These are phyloP conservation scores for Drechslera avenae DNA, from an alignment of 2,329 filamentous ascomycete genomes.

Conservation along the genomic window DNA sequence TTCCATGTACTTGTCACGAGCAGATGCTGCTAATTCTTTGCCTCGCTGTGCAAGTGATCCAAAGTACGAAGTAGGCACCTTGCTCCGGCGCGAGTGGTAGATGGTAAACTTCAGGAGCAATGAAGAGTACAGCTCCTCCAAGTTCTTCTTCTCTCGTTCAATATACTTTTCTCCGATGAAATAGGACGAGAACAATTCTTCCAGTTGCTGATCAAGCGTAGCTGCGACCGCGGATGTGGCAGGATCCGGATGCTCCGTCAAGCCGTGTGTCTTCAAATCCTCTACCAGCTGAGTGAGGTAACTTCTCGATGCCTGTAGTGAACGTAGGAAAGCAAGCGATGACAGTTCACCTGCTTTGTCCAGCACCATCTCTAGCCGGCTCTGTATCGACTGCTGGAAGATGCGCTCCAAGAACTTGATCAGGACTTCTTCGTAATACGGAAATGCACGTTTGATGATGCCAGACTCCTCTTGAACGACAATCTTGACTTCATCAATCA, in stretches of 20 bases:
- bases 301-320: slow-evolving; percentile 84
- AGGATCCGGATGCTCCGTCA: slow-evolving; percentile 93
- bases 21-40: slow-evolving; percentile 83
- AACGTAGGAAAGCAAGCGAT: slow-evolving; percentile 86
- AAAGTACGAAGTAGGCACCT: slow-evolving; percentile 89
- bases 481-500: slow-evolving; percentile 92
- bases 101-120: slow-evolving; percentile 94
- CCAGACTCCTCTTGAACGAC: slow-evolving; percentile 97
- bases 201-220: slow-evolving; percentile 69
- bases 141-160: slow-evolving; percentile 67
- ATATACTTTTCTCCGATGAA: slow-evolving; percentile 69
- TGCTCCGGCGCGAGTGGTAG: slow-evolving; percentile 89
- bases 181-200: slow-evolving; percentile 70
- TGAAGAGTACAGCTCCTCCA: slow-evolving; percentile 86
- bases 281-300: slow-evolving; percentile 89
- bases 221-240: slow-evolving; percentile 83
- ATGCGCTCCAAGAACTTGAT: slow-evolving; percentile 92
- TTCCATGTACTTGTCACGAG: slow-evolving; percentile 89
- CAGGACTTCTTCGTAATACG: slow-evolving; percentile 92
- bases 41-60: slow-evolving; percentile 88
- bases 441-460: slow-evolving; percentile 95
- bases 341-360: slow-evolving; percentile 94
- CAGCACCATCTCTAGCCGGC: slow-evolving; percentile 90
- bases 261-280: slow-evolving; percentile 88
- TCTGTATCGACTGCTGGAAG: slow-evolving; percentile 97